A percentile compares a stretch with the other conserved stretches of the same genome.
phyloP scores from a whole-genome alignment of 768 basidiomycete genomes.

The Hysterangium stoloniferum region DNA sequence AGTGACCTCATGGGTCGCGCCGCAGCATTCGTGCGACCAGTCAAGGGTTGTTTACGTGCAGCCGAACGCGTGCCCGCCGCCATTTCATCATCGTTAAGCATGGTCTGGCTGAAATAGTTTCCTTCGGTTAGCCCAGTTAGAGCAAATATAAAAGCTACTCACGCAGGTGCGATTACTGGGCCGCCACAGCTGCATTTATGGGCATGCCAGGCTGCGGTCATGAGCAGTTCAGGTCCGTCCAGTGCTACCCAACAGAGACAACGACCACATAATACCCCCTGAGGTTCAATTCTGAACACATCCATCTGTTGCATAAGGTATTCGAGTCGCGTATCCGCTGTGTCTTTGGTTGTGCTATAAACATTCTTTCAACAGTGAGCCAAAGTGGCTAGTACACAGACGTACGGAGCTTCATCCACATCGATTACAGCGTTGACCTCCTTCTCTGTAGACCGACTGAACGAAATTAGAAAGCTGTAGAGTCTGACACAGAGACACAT shows the following conservation, averaged over 20 bases:
- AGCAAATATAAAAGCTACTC: not conserved
- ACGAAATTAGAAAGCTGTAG: not conserved
- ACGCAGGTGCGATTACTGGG: not conserved
- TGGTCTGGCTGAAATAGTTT: no score
- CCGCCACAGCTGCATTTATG: not conserved
- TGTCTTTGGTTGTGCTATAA: not conserved
- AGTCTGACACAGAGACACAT: not conserved
- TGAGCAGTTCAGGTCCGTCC: not conserved
- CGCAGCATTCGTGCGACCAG: not conserved
- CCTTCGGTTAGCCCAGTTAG: not conserved
- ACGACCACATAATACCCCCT: not conserved
- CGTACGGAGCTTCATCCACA: no score
- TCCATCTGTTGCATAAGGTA: not conserved
- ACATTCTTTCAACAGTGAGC: no score
- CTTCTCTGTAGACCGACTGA: not conserved
- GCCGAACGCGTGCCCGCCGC: not conserved
- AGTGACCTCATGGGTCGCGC: not conserved
- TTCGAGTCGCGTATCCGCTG: not conserved
- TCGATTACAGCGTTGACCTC: no score
- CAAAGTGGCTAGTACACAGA: no score
- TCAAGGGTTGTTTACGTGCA: not conserved
- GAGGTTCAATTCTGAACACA: not conserved
- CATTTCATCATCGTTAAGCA: not conserved
- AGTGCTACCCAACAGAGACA: not conserved
- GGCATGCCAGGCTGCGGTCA: not conserved